Evolutionary conservation across 2,329 filamentous ascomycete genomes (phyloP).

Genomic region (Cercospora sp.): DNA sequence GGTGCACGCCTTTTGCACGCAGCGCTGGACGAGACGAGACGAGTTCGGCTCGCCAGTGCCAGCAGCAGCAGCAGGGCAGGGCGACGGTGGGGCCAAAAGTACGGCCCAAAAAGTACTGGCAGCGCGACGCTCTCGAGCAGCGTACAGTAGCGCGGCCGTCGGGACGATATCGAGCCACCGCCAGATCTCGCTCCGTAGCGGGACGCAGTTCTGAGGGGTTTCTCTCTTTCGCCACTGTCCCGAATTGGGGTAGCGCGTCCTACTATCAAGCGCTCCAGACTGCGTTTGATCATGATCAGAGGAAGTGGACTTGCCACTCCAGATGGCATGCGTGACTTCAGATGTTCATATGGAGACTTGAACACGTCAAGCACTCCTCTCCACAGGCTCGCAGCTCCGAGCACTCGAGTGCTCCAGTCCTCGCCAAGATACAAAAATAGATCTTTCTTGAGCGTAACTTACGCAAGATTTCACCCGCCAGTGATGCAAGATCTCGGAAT

Average conservation of each 20-base stretch:
- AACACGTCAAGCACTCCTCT: neutral
- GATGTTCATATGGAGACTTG: neutral
- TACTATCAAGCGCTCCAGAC: neutral
- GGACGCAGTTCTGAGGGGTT: neutral
- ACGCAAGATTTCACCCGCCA: neutral
- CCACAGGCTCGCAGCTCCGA: neutral
- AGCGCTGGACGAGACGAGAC: neutral
- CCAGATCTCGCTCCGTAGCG: neutral
- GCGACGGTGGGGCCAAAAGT: neutral
- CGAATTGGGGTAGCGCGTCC: neutral
- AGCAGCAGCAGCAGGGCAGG: constrained; percentile 2
- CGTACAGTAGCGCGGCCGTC: neutral
- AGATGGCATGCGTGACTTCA: neutral
- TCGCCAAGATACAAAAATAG: neutral
- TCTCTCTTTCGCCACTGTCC: neutral
- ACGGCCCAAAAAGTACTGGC: neutral
- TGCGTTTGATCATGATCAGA: neutral
- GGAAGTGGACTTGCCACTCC: neutral
- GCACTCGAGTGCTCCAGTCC: neutral
- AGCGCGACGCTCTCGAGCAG: neutral
- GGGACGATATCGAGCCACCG: neutral
- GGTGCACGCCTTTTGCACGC: neutral
- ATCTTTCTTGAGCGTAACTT: neutral
- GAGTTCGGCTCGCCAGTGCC: neutral
- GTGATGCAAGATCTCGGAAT: neutral